phyloP scores from a whole-genome alignment of 805 yeast genomes.

The Sugiyamaella chiloensis region DNA sequence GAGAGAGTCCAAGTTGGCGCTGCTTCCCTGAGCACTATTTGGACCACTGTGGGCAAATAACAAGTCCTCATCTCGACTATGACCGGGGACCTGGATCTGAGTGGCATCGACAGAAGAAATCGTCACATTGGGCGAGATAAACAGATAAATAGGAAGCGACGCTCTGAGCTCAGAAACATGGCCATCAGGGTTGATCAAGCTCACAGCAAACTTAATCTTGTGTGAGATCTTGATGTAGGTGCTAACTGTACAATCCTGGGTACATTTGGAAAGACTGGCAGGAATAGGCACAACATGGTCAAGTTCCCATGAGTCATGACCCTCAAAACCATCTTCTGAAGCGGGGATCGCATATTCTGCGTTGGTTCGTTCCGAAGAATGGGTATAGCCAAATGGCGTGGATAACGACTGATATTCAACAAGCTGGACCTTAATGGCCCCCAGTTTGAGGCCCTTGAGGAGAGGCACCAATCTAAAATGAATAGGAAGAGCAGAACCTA shows the following conservation, averaged over 20 bases:
- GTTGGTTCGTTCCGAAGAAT: constrained; percentile 61
- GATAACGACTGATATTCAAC: constrained; percentile 59
- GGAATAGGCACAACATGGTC: constrained; percentile 63
- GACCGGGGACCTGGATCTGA: constrained; percentile 15
- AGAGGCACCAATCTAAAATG: constrained; percentile 73
- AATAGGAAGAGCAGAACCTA: constrained; percentile 75
- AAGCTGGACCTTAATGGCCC: constrained; percentile 64
- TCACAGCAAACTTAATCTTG: constrained; percentile 76
- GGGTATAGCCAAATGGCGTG: constrained; percentile 50
- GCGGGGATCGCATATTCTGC: constrained; percentile 47
- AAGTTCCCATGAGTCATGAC: constrained; percentile 72
- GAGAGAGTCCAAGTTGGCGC: constrained; percentile 9
- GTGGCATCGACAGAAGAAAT: constrained; percentile 47
- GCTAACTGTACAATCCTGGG: constrained; percentile 81
- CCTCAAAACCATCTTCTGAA: constrained; percentile 37
- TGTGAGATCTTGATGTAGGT: constrained; percentile 79
- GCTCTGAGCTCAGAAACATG: constrained; percentile 91
- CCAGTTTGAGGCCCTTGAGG: constrained; percentile 73
- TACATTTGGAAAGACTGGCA: constrained; percentile 64
- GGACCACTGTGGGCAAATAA: constrained; percentile 6
- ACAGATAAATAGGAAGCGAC: constrained; percentile 74
- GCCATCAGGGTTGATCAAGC: constrained; percentile 82
- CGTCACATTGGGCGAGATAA: constrained; percentile 79
- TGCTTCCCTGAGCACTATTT: constrained; percentile 2
- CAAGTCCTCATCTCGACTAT: constrained; percentile 10